Base-by-base conservation (phyloP, 2,329 filamentous ascomycete genomes). In the Grosmannia clavigera region DNA sequence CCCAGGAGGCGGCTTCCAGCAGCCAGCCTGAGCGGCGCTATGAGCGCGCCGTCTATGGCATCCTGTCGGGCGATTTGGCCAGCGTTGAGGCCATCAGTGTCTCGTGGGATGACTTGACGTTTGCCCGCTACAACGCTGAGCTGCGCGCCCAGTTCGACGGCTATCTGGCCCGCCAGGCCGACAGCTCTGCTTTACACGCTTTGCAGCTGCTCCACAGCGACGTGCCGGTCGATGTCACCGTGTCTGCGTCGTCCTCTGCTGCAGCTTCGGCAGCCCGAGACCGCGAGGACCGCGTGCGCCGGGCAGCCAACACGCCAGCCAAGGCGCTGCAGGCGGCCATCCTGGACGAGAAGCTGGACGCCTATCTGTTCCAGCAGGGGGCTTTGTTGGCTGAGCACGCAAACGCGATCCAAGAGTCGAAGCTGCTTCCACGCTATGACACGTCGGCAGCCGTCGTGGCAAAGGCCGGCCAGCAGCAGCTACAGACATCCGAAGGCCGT, bases 1-100 rank as follows among this genome's bases (percentile, higher is more conserved):
- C 88, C 58, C 84, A 87, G 27, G 83, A 87, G 57, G 83, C 84
- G 2, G 83, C 83, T 31, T 81, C 81, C 1, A 85, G 88, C 66
- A 82, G 25, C 25, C 57, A 25, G 43, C n/a, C 31, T n/a, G 50
- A 53, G 16, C 57, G 55, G n/a, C 38, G 87, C 58, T 92, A 91
- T 67, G 91, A 99, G 73, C 83, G 85, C 60, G 94, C 92, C 22
- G 90, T 96, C 0, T 96, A 96, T 69, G 92, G 90, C 33, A 75
- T 96, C 14, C 78, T 99, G n/a, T 87, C 88, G 51, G 94, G 94
- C 57, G 90, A 96, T 68, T 80, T 91, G 57, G 75, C 81, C 46
- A 88, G 87, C 58, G 89, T 95, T 12, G 82, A 84, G 67, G 74
- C 78, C 14, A 79, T 84, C 58, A 71, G 75, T 22, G 73, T 76